Evolutionary conservation across 1,139 yeast species (phyloP).

Genomic region (Saccharomyces hybrid): DNA sequence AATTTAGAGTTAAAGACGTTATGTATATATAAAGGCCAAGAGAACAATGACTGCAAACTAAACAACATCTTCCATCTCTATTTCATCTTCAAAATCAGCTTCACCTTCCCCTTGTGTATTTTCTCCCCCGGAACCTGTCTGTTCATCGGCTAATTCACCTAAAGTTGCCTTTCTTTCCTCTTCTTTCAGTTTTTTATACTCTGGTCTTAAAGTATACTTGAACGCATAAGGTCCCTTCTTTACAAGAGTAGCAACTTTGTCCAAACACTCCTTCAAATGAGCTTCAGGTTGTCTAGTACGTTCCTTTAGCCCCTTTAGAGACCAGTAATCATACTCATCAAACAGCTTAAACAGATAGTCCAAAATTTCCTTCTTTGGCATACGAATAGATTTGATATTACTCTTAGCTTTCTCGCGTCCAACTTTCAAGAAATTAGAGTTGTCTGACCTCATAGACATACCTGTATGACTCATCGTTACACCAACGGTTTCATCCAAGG

Average conservation of each 20-base stretch:
- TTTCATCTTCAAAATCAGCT: slow-evolving; percentile 34
- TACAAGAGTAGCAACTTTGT: slow-evolving; percentile 79
- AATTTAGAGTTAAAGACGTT: neutral
- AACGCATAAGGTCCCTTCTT: slow-evolving; percentile 95
- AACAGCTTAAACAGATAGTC: slow-evolving; percentile 82
- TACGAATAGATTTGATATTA: slow-evolving; percentile 74
- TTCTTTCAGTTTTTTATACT: slow-evolving; percentile 73
- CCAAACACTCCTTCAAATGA: slow-evolving; percentile 83
- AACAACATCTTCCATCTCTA: slow-evolving; percentile 39
- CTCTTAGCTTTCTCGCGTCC: slow-evolving; percentile 36
- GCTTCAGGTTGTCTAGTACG: slow-evolving; percentile 95
- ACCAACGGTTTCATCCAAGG: slow-evolving; percentile 79
- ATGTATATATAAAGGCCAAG: neutral
- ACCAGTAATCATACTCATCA: slow-evolving; percentile 96
- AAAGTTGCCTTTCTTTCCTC: slow-evolving; percentile 64
- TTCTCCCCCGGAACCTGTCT: slow-evolving; percentile 8
- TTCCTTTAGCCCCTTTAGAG: slow-evolving; percentile 87
- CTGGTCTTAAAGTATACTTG: slow-evolving; percentile 84
- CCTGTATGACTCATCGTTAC: slow-evolving; percentile 81
- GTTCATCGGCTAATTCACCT: slow-evolving; percentile 46
- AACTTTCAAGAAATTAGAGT: slow-evolving; percentile 55
- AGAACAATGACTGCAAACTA: slow-evolving; percentile 6
- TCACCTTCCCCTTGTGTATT: slow-evolving; percentile 22
- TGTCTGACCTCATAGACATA: slow-evolving; percentile 63
- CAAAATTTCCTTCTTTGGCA: slow-evolving; percentile 87